A percentile compares a stretch with the other conserved stretches of the same genome.
Conservation (phyloP, 23 red algal genomes). For the Gracilaria domingensis region DNA sequence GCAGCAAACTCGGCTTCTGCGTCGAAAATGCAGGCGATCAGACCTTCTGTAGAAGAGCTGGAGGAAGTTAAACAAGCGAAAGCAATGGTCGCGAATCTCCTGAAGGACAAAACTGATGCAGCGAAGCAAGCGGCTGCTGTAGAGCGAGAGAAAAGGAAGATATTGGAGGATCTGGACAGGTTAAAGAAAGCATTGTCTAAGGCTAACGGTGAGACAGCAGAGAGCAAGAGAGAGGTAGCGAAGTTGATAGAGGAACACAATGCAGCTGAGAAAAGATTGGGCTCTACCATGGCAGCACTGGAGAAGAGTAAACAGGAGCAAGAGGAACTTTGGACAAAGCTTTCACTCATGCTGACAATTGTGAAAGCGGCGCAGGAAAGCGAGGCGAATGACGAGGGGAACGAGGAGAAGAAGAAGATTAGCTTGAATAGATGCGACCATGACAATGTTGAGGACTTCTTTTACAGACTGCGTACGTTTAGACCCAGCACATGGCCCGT, state of each 20-base stretch:
- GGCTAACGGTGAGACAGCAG: background rate
- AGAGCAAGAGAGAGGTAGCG: background rate
- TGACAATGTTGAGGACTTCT: conserved; percentile 38
- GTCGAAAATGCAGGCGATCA: background rate
- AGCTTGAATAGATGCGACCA: conserved; percentile 36
- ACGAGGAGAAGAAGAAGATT: background rate
- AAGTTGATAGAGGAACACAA: conserved; percentile 2
- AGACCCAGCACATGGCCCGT: conserved; percentile 38
- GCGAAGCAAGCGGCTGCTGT: background rate
- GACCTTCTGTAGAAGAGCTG: background rate
- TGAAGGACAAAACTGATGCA: background rate
- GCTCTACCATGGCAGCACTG: background rate
- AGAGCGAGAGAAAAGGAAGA: background rate
- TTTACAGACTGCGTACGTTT: conserved; percentile 40
- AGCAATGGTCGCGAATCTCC: background rate
- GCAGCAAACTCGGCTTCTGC: background rate
- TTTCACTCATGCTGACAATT: background rate
- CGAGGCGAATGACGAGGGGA: background rate
- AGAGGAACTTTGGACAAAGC: background rate
- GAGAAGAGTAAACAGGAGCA: background rate
- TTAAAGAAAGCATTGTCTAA: background rate
- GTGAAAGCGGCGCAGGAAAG: background rate
- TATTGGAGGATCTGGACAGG: background rate
- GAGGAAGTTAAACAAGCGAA: background rate
- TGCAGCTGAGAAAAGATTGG: background rate